A percentile compares a stretch with the other conserved stretches of the same genome.
Evolutionary conservation across 192 early-diverging fungal genomes (phyloP).

Genomic region (Cladochytrium replicatum): DNA sequence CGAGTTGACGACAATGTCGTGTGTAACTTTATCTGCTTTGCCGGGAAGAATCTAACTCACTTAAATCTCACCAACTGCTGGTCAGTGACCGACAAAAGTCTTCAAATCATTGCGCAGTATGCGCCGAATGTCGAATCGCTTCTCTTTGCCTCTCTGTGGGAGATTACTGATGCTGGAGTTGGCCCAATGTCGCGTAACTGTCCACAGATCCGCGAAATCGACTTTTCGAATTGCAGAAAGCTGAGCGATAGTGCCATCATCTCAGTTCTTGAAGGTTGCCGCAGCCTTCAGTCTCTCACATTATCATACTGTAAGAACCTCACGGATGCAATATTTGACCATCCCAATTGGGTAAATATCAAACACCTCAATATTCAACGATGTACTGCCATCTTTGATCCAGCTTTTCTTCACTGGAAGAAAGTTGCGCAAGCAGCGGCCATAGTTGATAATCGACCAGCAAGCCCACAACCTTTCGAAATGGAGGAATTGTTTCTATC

Average conservation of each 20-base stretch:
- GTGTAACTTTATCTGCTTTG: constrained; percentile 24
- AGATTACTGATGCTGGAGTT: constrained; percentile 56
- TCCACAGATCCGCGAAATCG: constrained; percentile 35
- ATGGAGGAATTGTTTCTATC: constrained; percentile 39
- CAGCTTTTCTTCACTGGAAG: constrained; percentile 46
- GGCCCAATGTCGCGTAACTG: constrained; percentile 17
- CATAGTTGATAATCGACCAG: not conserved
- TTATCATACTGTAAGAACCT: constrained; percentile 72
- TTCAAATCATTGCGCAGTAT: constrained; percentile 31
- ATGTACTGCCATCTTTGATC: constrained; percentile 63
- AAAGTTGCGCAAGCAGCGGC: constrained; percentile 14
- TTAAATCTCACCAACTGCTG: constrained; percentile 60
- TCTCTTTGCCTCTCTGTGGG: constrained; percentile 61
- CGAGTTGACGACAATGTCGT: constrained; percentile 41
- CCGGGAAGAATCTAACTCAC: constrained; percentile 29
- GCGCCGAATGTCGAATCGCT: constrained; percentile 29
- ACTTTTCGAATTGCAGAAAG: constrained; percentile 74
- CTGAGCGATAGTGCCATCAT: constrained; percentile 53
- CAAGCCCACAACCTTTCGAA: constrained; percentile 1
- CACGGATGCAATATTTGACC: constrained; percentile 47
- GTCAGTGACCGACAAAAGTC: constrained; percentile 52
- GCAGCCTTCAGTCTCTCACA: constrained; percentile 23
- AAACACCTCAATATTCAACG: constrained; percentile 59
- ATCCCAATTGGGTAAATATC: constrained; percentile 40
- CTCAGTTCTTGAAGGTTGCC: constrained; percentile 34